Conservation (phyloP, 2,329 filamentous ascomycete species). For the Xylariaceae sp. region DNA sequence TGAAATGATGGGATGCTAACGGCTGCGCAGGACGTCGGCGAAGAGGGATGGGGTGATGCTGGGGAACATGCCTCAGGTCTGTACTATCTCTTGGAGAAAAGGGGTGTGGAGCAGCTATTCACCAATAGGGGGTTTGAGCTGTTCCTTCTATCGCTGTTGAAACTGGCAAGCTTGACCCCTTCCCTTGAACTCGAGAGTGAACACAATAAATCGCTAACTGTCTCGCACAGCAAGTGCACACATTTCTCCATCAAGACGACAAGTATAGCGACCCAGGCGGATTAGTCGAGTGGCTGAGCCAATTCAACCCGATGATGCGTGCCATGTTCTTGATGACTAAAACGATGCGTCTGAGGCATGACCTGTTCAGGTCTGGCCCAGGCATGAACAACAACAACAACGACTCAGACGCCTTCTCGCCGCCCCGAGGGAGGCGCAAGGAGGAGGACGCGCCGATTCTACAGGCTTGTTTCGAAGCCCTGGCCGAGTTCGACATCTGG, state of each 20-base stretch:
- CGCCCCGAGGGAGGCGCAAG: not conserved
- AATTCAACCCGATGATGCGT: slow-evolving; percentile 13
- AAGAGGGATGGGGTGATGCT: slow-evolving; percentile 13
- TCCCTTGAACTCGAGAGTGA: not conserved
- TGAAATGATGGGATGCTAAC: slow-evolving; percentile 4
- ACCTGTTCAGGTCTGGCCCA: slow-evolving; percentile 4
- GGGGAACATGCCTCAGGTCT: slow-evolving; percentile 14
- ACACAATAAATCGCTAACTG: slow-evolving; percentile 2
- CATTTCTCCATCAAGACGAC: slow-evolving; percentile 13
- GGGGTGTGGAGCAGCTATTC: slow-evolving; percentile 15
- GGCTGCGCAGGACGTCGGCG: slow-evolving; percentile 13
- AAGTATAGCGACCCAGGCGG: slow-evolving; percentile 15
- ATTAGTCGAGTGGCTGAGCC: slow-evolving; percentile 7
- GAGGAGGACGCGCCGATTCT: slow-evolving; percentile 7
- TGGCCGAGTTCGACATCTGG: slow-evolving; percentile 15
- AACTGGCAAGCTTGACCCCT: slow-evolving; percentile 11
- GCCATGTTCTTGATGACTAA: slow-evolving; percentile 16
- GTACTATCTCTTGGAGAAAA: slow-evolving; percentile 17
- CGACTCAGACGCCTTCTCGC: too few species aligned
- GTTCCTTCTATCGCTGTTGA: slow-evolving; percentile 14
- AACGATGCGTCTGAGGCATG: slow-evolving; percentile 8
- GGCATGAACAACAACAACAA: not conserved
- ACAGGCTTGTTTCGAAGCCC: slow-evolving; percentile 9
- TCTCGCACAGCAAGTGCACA: slow-evolving; percentile 10
- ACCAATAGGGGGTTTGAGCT: slow-evolving; percentile 14